phyloP scores from a whole-genome alignment of 768 basidiomycete species.

The Rhizopogon vesiculosus region DNA sequence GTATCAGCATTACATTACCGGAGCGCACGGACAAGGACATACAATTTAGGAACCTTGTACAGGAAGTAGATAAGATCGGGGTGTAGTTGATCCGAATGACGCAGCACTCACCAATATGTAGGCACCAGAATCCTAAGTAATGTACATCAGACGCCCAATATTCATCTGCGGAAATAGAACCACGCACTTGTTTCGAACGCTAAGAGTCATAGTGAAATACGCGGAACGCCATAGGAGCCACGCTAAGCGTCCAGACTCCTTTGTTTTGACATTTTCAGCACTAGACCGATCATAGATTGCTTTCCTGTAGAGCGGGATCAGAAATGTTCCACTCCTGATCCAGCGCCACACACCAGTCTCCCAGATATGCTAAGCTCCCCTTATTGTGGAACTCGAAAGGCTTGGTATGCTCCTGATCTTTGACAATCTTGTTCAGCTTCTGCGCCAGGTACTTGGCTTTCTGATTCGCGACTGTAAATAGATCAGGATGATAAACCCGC shows the following conservation, averaged over 20 bases:
- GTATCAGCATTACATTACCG: slow-evolving; percentile 12
- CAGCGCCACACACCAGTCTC: slow-evolving; percentile 51
- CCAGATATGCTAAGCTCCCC: slow-evolving; percentile 78
- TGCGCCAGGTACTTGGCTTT: slow-evolving; percentile 66
- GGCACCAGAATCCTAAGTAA: slow-evolving; percentile 55
- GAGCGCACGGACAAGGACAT: slow-evolving; percentile 14
- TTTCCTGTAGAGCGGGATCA: slow-evolving; percentile 43
- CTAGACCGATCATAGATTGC: slow-evolving; percentile 70
- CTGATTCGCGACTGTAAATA: slow-evolving; percentile 62
- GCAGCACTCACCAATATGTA: slow-evolving; percentile 51
- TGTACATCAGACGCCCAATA: slow-evolving; percentile 7
- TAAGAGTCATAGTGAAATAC: slow-evolving; percentile 76
- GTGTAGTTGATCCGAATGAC: slow-evolving; percentile 3
- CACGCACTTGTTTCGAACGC: slow-evolving; percentile 63
- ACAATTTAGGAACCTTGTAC: slow-evolving; percentile 65
- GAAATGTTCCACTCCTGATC: background rate
- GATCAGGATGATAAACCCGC: slow-evolving; percentile 13
- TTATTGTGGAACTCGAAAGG: slow-evolving; percentile 70
- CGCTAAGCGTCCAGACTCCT: slow-evolving; percentile 63
- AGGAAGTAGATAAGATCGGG: background rate
- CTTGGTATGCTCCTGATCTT: slow-evolving; percentile 37
- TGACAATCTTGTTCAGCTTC: slow-evolving; percentile 60
- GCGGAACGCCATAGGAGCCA: slow-evolving; percentile 82
- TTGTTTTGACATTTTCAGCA: slow-evolving; percentile 43
- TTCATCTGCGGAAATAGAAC: background rate